Percentiles rank a stretch among this genome's conserved stretches.
Conservation (phyloP, 2,329 filamentous ascomycete genomes). For the Phyllosticta citriasiana region DNA sequence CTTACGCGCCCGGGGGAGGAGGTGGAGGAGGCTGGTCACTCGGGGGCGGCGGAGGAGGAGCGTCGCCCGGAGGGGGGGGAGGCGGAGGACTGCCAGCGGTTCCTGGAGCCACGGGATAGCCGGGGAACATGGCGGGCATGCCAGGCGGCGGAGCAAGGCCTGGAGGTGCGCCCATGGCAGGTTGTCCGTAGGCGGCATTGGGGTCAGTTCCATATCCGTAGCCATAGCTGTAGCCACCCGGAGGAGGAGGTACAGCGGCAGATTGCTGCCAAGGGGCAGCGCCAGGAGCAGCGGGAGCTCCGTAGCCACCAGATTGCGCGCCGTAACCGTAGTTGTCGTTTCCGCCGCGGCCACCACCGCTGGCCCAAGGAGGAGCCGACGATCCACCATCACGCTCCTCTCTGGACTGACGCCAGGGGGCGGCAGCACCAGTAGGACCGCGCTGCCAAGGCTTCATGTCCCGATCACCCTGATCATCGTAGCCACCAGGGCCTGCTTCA, state of each 20-base stretch:
- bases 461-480: conserved; percentile 37
- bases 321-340: conserved; percentile 20
- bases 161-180: conserved; percentile 23
- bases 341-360: conserved; percentile 21
- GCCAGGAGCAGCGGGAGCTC: conserved; percentile 29
- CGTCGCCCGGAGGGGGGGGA: conserved; percentile 50
- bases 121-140: conserved; percentile 57
- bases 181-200: conserved; percentile 14
- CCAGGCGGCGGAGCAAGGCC: conserved; percentile 42
- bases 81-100: conserved; percentile 47
- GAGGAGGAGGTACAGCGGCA: conserved; percentile 29
- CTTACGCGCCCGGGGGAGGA: conserved; percentile 34
- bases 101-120: conserved; percentile 38
- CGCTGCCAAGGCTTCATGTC: conserved; percentile 81
- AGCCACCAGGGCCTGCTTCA: conserved; percentile 66
- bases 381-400: conserved; percentile 38
- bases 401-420: conserved; percentile 58
- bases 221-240: conserved; percentile 37
- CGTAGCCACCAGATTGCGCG: conserved; percentile 19
- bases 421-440: conserved; percentile 71
- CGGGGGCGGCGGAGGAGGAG: conserved; percentile 46
- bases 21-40: conserved; percentile 54
- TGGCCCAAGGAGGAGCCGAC: conserved; percentile 31
- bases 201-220: conserved; percentile 28
- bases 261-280: conserved; percentile 54